Evolutionary conservation across 805 yeast species (phyloP).

Genomic region (Cyberlindnera mrakii): DNA sequence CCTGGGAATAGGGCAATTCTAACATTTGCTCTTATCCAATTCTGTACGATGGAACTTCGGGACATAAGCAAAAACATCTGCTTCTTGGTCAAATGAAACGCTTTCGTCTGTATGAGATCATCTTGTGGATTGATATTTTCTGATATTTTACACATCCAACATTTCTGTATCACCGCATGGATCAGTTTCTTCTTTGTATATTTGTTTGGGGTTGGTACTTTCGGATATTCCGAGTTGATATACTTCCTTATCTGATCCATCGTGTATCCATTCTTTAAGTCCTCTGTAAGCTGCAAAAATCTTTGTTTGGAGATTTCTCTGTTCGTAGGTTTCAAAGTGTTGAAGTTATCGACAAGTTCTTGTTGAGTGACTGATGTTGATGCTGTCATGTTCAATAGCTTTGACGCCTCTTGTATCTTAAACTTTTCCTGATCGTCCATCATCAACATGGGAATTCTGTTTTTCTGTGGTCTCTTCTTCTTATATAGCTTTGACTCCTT

Average conservation of each 20-base stretch:
- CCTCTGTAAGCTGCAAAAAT: constrained; percentile 13
- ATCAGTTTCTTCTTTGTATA: constrained; percentile 5
- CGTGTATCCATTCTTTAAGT: constrained; percentile 10
- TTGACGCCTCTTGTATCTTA: constrained; percentile 4
- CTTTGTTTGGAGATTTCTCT: constrained; percentile 13
- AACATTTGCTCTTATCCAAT: constrained; percentile 23
- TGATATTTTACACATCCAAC: constrained; percentile 16
- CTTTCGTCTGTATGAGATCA: constrained; percentile 14
- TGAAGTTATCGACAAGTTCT: constrained; percentile 4
- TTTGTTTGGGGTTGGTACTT: neutral
- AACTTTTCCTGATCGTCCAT: neutral
- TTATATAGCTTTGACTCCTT: constrained; percentile 14
- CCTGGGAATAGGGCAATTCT: constrained; percentile 17
- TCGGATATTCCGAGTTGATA: constrained; percentile 7
- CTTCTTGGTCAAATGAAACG: constrained; percentile 15
- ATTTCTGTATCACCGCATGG: constrained; percentile 4
- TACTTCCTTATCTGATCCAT: constrained; percentile 13
- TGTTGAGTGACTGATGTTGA: constrained; percentile 1
- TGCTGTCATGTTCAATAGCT: constrained; percentile 6
- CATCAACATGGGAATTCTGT: neutral
- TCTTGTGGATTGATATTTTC: constrained; percentile 10
- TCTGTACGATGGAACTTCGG: constrained; percentile 16
- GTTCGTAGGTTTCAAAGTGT: constrained; percentile 13
- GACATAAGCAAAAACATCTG: constrained; percentile 17
- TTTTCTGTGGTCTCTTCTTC: constrained; percentile 1